Conservation (phyloP, 2,329 filamentous ascomycete species). For the Pestalotiopsis fici region DNA sequence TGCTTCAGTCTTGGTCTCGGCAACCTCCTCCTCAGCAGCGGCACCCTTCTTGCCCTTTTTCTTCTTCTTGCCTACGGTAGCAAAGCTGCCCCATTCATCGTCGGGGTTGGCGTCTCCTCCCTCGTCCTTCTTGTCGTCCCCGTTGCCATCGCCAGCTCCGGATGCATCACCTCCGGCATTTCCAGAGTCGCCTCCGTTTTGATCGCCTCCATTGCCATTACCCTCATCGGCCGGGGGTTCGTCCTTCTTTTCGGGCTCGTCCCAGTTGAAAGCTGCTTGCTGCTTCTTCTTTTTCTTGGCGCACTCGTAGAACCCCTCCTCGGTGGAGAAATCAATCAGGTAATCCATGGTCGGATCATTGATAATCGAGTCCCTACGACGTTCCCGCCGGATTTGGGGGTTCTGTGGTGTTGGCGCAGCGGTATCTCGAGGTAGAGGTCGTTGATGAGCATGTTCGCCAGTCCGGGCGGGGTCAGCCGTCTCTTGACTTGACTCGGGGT, state of each 20-base stretch:
- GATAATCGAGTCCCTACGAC: slow-evolving; percentile 36
- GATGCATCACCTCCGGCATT: slow-evolving; percentile 29
- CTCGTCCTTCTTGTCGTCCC: slow-evolving; percentile 40
- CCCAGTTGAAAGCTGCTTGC: slow-evolving; percentile 16
- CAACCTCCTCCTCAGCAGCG: slow-evolving; percentile 20
- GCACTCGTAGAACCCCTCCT: slow-evolving; percentile 55
- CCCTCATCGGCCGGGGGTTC: slow-evolving; percentile 34
- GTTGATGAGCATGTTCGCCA: slow-evolving; percentile 24
- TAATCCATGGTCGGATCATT: slow-evolving; percentile 44
- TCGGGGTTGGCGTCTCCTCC: slow-evolving; percentile 42
- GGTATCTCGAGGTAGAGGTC: slow-evolving; percentile 24
- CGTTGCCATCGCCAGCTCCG: slow-evolving; percentile 34
- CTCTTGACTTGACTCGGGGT: slow-evolving; percentile 15
- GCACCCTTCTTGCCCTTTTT: slow-evolving; percentile 54
- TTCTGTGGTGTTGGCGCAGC: slow-evolving; percentile 22
- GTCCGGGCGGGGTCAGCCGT: slow-evolving; percentile 20
- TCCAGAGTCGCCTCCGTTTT: slow-evolving; percentile 34
- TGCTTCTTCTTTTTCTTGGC: slow-evolving; percentile 49
- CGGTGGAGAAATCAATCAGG: slow-evolving; percentile 58
- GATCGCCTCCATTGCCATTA: slow-evolving; percentile 32
- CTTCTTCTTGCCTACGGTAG: slow-evolving; percentile 50
- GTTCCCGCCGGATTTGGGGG: slow-evolving; percentile 24
- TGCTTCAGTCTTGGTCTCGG: slow-evolving; percentile 44
- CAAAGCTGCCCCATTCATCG: slow-evolving; percentile 53
- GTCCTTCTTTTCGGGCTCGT: slow-evolving; percentile 34